phyloP scores from a whole-genome alignment of 768 basidiomycete species.

The Mycena indigotica region DNA sequence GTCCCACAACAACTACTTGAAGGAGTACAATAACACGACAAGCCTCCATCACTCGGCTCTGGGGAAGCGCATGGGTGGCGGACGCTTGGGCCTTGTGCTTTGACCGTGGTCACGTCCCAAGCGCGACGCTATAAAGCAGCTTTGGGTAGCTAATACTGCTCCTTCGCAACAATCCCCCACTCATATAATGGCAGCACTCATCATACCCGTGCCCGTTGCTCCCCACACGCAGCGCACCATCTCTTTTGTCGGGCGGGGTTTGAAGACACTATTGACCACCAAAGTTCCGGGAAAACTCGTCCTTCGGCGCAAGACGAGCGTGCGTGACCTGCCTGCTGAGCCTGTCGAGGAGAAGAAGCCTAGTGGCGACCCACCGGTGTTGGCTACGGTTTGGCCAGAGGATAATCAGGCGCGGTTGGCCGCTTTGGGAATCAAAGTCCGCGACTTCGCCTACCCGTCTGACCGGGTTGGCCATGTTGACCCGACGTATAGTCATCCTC shows the following conservation, averaged over 20 bases:
- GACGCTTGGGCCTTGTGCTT: not conserved
- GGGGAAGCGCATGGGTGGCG: not conserved
- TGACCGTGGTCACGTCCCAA: too few relatives aligned
- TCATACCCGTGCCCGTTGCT: slow-evolving; percentile 10
- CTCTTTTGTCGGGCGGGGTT: slow-evolving; percentile 6
- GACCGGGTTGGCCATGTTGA: slow-evolving; percentile 3
- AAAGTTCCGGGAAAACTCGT: slow-evolving; percentile 13
- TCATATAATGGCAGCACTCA: not conserved
- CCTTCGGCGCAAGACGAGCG: slow-evolving; percentile 5
- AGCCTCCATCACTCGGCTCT: not conserved
- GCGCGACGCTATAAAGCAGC: not conserved
- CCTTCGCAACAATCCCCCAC: not conserved
- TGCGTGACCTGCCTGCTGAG: not conserved
- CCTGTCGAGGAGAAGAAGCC: not conserved
- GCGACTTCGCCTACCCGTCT: slow-evolving; percentile 20
- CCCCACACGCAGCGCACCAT: slow-evolving; percentile 14
- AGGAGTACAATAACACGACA: too few relatives aligned
- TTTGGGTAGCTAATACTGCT: not conserved
- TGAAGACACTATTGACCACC: slow-evolving; percentile 16
- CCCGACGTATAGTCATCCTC: slow-evolving; percentile 2
- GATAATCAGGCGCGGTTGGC: slow-evolving; percentile 11
- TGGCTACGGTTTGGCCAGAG: slow-evolving; percentile 3
- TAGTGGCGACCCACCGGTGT: not conserved
- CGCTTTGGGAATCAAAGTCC: slow-evolving; percentile 14
- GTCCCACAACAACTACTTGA: too few relatives aligned